These are phyloP conservation scores for Emmonsiellopsis sp. DNA, from an alignment of 2,329 filamentous ascomycete species.

Conservation along the genomic window DNA sequence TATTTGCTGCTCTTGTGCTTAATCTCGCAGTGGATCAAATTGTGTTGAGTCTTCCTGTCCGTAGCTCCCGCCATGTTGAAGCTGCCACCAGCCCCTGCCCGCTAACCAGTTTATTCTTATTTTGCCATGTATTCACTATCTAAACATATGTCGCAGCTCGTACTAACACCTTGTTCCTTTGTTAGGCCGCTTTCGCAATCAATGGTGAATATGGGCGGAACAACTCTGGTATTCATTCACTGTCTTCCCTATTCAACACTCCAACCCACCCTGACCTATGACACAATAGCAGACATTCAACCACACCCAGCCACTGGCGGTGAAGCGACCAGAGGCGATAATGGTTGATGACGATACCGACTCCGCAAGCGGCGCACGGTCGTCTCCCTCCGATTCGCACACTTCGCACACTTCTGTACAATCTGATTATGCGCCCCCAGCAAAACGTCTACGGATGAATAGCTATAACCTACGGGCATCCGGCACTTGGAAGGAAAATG, in stretches of 20 bases:
- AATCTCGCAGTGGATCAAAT: too few species aligned
- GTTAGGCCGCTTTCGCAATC: neutral
- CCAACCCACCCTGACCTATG: neutral
- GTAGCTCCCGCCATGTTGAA: too few species aligned
- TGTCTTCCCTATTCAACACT: neutral
- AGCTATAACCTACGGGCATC: neutral
- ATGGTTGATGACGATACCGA: neutral
- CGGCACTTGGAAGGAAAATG: neutral
- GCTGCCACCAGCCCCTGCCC: too few species aligned
- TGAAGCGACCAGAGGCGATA: neutral
- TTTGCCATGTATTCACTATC: neutral
- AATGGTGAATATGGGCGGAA: neutral
- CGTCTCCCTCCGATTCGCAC: neutral
- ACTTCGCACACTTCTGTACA: neutral
- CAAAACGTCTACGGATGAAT: conserved; percentile 1
- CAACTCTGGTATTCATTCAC: neutral
- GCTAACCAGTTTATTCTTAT: neutral
- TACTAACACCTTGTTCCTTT: neutral
- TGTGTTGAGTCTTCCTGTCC: too few species aligned
- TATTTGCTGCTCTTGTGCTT: too few species aligned
- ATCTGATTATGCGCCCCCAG: neutral
- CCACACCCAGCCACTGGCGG: neutral
- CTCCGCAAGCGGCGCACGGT: neutral
- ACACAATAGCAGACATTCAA: neutral
- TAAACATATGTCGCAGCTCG: neutral